Evolutionary conservation across 805 yeast genomes (phyloP).

Genomic region (Candida patagonica): DNA sequence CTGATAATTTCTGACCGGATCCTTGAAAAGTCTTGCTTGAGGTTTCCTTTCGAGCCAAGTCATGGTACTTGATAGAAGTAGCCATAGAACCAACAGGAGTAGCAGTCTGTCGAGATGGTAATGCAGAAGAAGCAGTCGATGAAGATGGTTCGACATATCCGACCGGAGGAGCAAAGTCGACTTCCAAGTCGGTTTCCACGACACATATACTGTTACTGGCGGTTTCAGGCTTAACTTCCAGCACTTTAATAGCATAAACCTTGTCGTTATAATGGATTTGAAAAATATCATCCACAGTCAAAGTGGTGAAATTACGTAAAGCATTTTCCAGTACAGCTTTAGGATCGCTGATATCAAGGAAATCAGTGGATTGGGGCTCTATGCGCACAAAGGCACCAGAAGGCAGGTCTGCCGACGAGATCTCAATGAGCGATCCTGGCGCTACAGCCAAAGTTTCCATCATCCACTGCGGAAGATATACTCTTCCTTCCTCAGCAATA

Average conservation of each 20-base stretch:
- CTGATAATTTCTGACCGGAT: slow-evolving; percentile 63
- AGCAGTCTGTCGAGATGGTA: slow-evolving; percentile 10
- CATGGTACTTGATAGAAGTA: slow-evolving; percentile 53
- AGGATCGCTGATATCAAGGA: slow-evolving; percentile 88
- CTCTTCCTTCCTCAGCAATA: slow-evolving; percentile 95
- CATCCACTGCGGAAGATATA: slow-evolving; percentile 95
- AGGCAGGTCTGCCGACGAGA: slow-evolving; percentile 66
- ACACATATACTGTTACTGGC: slow-evolving; percentile 70
- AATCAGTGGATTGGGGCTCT: slow-evolving; percentile 92
- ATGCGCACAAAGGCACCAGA: slow-evolving; percentile 83
- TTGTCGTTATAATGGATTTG: slow-evolving; percentile 78
- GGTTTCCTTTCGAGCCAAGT: slow-evolving; percentile 39
- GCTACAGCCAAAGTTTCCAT: slow-evolving; percentile 61
- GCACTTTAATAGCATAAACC: slow-evolving; percentile 66
- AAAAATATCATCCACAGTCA: slow-evolving; percentile 75
- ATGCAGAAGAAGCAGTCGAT: slow-evolving; percentile 17
- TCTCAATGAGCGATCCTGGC: slow-evolving; percentile 74
- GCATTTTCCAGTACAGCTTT: slow-evolving; percentile 94
- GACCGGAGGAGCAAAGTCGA: slow-evolving; percentile 98
- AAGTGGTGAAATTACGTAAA: slow-evolving; percentile 77
- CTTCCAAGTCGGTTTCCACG: slow-evolving; percentile 91
- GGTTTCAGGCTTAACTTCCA: slow-evolving; percentile 78
- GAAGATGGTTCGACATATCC: slow-evolving; percentile 92
- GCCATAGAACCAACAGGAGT: slow-evolving; percentile 47
- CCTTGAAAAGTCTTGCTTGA: slow-evolving; percentile 38